Base-by-base conservation (phyloP, 2,329 filamentous ascomycete genomes). In the Capronia epimyces region DNA sequence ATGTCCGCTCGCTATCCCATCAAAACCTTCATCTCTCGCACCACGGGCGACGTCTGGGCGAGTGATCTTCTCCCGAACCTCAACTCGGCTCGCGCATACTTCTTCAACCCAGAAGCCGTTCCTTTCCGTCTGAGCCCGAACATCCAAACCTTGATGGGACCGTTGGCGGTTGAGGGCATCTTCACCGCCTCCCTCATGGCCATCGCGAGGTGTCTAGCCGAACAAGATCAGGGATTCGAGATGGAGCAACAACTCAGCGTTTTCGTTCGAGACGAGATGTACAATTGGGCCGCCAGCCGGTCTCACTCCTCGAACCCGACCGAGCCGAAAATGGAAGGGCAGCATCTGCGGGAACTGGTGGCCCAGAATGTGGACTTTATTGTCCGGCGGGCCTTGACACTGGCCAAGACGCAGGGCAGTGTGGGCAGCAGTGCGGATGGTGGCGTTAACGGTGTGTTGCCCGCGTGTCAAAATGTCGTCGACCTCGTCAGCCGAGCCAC, bases 91-190 rank as follows among this genome's bases (percentile, higher is more conserved):
- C 89, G 91, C 67, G 88, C 93, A 0, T 84, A 89, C 69, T 95
- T 98, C 76, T 86, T 91, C 69, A 97, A 97, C 71, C 86, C 86
- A 2, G 93, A 99, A 71, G 85, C 89, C 8, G 93, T 98, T 43
- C 93, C 93, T 2, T 98, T 98, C 86, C 87, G 93, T 31, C 80
- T 98, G 32, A 97, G 91, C 21, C 93, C 93, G 44, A 98, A 97
- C 67, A 76, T 99, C 49, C 93, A 98, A 72, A 90, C 86, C 1
- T 76, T 98, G 37, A 94, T 99, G 86, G 94, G 94, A 1, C 93
- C 94, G 3, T 79, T 98, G 60, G 89, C 91, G 10, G 93, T 89
- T 2, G 93, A 99, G 68, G 93, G 93, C 52, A 94, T 98, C 66
- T 98, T 94, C 69, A 86, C 87, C n/a, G 88, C 87, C 62, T 85